Evolutionary conservation across 306 rosid species (phyloP).

Genomic region (Pterocarpus macrocarpus): DNA sequence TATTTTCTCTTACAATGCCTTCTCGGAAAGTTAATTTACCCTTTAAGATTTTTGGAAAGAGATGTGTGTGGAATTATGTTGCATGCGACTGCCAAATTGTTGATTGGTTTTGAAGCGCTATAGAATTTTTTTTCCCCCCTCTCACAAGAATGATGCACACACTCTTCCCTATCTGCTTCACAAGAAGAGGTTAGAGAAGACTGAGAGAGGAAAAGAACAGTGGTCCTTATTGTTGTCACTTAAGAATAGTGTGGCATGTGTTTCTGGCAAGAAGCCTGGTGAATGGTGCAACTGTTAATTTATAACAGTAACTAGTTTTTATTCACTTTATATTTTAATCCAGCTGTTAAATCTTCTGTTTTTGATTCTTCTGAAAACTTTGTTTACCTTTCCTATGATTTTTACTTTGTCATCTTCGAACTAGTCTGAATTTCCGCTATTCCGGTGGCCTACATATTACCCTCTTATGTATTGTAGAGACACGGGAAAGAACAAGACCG

Average conservation of each 20-base stretch:
- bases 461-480: neutral
- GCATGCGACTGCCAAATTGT: conserved; percentile 20
- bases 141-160: too few relatives aligned
- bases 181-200: conserved; percentile 4
- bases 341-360: neutral
- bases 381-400: neutral
- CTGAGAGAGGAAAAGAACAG: neutral
- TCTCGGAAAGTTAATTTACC: neutral
- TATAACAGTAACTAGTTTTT: neutral
- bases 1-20: conserved; percentile 17
- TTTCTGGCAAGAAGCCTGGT: conserved; percentile 13
- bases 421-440: neutral
- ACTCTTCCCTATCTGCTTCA: neutral
- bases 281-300: conserved; percentile 23
- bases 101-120: conserved; percentile 5
- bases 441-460: neutral
- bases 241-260: conserved; percentile 27
- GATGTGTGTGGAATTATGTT: neutral
- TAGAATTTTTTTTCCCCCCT: neutral
- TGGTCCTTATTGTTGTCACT: conserved; percentile 29
- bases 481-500: neutral
- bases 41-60: neutral
- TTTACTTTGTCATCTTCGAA: conserved; percentile 18
- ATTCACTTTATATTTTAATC: neutral
- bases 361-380: conserved; percentile 29